Conservation (phyloP, 2,329 filamentous ascomycete genomes). For the Apiospora hydei region DNA sequence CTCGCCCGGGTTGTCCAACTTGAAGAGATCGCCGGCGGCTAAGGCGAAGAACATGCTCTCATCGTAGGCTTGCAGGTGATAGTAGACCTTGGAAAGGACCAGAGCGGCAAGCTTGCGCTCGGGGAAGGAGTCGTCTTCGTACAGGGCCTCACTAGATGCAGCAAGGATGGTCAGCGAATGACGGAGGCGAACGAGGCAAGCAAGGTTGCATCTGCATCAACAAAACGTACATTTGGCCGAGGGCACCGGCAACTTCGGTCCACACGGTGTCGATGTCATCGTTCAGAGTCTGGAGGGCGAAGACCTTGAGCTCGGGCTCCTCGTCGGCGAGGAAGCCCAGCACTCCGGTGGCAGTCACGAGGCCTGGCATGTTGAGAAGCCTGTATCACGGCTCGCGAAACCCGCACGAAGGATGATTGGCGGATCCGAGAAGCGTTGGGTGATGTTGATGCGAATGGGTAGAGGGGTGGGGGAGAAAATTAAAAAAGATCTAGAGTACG, state of each 20-base stretch:
- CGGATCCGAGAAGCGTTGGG: conserved; percentile 1
- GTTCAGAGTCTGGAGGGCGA: conserved; percentile 93
- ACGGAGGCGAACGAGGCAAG: neutral
- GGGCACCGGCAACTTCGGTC: conserved; percentile 92
- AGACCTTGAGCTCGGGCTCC: conserved; percentile 91
- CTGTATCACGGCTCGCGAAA: conserved; percentile 2
- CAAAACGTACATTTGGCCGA: conserved; percentile 82
- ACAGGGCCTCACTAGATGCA: conserved; percentile 82
- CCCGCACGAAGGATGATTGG: conserved; percentile 6
- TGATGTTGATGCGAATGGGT: neutral
- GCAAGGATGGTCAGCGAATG: neutral
- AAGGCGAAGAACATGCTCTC: conserved; percentile 99
- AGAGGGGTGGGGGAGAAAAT: neutral
- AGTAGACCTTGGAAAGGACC: conserved; percentile 97
- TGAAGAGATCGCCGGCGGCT: conserved; percentile 92
- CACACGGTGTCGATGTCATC: conserved; percentile 96
- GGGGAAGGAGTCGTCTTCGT: conserved; percentile 94
- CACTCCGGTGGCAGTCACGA: conserved; percentile 93
- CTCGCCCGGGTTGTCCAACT: conserved; percentile 88
- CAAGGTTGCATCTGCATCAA: conserved; percentile 6
- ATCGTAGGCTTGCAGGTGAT: conserved; percentile 97
- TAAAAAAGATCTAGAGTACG: neutral
- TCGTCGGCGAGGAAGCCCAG: conserved; percentile 95
- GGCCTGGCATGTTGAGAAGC: conserved; percentile 76
- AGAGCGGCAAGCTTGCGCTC: conserved; percentile 93